Evolutionary conservation across 768 basidiomycete genomes (phyloP).

Genomic region (Xanthoconium stramineum): DNA sequence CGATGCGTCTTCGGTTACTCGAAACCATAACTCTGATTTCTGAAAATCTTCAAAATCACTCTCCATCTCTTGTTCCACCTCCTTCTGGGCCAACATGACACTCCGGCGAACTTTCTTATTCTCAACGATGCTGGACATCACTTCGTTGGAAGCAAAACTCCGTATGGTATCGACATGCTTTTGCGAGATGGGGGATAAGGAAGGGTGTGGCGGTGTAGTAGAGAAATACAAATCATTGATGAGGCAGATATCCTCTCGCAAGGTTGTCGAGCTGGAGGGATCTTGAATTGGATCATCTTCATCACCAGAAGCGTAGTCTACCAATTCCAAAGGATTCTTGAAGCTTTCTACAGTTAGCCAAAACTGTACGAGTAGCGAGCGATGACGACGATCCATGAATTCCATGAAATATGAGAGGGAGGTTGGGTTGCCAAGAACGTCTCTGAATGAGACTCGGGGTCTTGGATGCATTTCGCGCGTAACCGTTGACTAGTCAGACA

Average conservation of each 20-base stretch:
- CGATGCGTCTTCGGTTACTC: slow-evolving; percentile 73
- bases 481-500: slow-evolving; percentile 35
- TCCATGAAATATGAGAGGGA: slow-evolving; percentile 97
- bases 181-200: slow-evolving; percentile 60
- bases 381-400: slow-evolving; percentile 89
- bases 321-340: slow-evolving; percentile 90
- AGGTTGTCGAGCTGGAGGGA: slow-evolving; percentile 53
- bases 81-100: slow-evolving; percentile 80
- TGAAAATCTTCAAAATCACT: slow-evolving; percentile 90
- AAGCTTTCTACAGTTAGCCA: slow-evolving; percentile 98
- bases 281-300: slow-evolving; percentile 62
- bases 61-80: slow-evolving; percentile 87
- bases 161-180: slow-evolving; percentile 71
- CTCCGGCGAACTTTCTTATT: slow-evolving; percentile 65
- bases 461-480: slow-evolving; percentile 43
- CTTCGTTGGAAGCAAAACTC: slow-evolving; percentile 54
- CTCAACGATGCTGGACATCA: slow-evolving; percentile 36
- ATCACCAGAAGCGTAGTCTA: slow-evolving; percentile 59
- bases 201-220: slow-evolving; percentile 50
- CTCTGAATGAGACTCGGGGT: slow-evolving; percentile 60
- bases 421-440: slow-evolving; percentile 83
- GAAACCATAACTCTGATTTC: slow-evolving; percentile 88
- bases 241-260: slow-evolving; percentile 85
- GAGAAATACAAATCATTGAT: slow-evolving; percentile 88
- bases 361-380: slow-evolving; percentile 88